Evolutionary conservation across 1,139 yeast species (phyloP).

Genomic region (Yamadazyma jaroonii): DNA sequence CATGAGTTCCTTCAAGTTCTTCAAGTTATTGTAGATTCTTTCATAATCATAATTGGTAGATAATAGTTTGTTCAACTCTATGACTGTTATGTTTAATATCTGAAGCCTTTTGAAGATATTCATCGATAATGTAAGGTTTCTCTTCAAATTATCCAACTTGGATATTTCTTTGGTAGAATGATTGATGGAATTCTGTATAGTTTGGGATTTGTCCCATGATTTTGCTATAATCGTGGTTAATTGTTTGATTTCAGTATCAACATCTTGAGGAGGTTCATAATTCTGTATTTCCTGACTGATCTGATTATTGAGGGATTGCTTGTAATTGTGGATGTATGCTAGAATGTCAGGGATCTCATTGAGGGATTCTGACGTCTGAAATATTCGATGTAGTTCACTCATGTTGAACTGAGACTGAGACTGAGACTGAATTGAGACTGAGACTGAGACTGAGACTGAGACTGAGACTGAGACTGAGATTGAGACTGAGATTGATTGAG

Average conservation of each 20-base stretch:
- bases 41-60: conserved; percentile 47
- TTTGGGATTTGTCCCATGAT: conserved; percentile 26
- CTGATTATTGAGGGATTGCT: conserved; percentile 40
- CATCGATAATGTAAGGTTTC: conserved; percentile 79
- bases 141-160: conserved; percentile 74
- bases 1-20: conserved; percentile 77
- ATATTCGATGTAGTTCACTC: conserved; percentile 1
- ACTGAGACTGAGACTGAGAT: neutral
- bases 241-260: conserved; percentile 42
- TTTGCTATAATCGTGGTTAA: conserved; percentile 39
- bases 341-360: conserved; percentile 47
- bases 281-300: conserved; percentile 31
- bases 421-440: neutral
- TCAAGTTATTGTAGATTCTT: conserved; percentile 64
- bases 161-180: conserved; percentile 76
- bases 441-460: too few species aligned
- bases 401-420: neutral
- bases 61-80: conserved; percentile 69
- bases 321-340: conserved; percentile 39
- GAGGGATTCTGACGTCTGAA: conserved; percentile 37
- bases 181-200: conserved; percentile 63
- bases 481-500: neutral
- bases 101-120: conserved; percentile 83
- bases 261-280: conserved; percentile 19
- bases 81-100: conserved; percentile 56